Percentiles rank a stretch among this genome's conserved stretches.
Conservation (phyloP, 495 filamentous ascomycete species). For the Neurospora africana region DNA sequence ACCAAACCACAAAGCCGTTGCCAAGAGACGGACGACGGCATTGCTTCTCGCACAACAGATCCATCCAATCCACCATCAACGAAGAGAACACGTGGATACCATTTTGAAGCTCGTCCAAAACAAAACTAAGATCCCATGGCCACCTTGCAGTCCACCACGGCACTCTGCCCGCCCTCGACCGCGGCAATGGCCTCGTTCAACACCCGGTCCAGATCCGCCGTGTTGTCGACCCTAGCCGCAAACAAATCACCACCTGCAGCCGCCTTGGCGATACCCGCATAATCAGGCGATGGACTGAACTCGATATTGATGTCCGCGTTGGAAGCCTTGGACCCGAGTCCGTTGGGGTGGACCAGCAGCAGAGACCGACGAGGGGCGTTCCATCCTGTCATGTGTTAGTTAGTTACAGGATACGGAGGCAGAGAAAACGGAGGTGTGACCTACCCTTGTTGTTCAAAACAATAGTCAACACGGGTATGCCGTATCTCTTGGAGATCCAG, state of each 20-base stretch:
- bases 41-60: background rate
- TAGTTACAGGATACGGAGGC: background rate
- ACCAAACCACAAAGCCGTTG: background rate
- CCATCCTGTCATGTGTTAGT: slow-evolving; percentile 49
- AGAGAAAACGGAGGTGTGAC: slow-evolving; percentile 1
- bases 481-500: slow-evolving; percentile 81
- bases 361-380: slow-evolving; percentile 71
- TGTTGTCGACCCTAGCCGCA: slow-evolving; percentile 50
- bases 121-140: slow-evolving; percentile 22
- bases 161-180: slow-evolving; percentile 55
- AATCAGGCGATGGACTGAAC: slow-evolving; percentile 79
- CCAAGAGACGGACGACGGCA: background rate
- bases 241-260: slow-evolving; percentile 68
- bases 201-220: slow-evolving; percentile 47
- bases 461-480: slow-evolving; percentile 80
- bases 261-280: slow-evolving; percentile 83
- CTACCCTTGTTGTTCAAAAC: slow-evolving; percentile 85
- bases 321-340: slow-evolving; percentile 61
- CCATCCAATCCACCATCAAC: background rate
- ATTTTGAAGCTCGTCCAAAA: background rate
- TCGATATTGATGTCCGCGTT: slow-evolving; percentile 87
- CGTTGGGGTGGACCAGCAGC: slow-evolving; percentile 74
- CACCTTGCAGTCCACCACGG: slow-evolving; percentile 52
- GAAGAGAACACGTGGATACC: background rate
- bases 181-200: slow-evolving; percentile 57